Conservation (phyloP, 805 yeast genomes). For the Spathaspora sp. region DNA sequence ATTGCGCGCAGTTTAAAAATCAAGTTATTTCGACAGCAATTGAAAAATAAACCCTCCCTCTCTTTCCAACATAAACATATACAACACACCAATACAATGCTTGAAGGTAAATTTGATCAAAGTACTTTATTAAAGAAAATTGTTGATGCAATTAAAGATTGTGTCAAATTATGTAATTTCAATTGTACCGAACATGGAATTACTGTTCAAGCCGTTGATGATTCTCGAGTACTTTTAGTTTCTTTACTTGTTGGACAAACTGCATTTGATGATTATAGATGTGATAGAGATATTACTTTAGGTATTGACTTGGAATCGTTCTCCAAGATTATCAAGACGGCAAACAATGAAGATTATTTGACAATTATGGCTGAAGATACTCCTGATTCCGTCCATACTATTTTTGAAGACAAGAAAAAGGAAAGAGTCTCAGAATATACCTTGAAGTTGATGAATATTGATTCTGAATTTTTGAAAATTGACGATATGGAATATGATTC, state of each 20-base stretch:
- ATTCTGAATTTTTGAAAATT: constrained; percentile 87
- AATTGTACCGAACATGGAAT: constrained; percentile 95
- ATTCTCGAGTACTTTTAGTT: constrained; percentile 90
- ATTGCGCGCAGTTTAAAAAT: neutral
- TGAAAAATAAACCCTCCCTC: neutral
- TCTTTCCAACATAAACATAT: neutral
- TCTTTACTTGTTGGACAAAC: constrained; percentile 83
- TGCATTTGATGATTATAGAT: constrained; percentile 88
- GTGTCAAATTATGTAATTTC: constrained; percentile 93
- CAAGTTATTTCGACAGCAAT: neutral
- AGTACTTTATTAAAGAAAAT: constrained; percentile 88
- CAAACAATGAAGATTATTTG: constrained; percentile 82
- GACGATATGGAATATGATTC: constrained; percentile 93
- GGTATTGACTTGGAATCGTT: constrained; percentile 90
- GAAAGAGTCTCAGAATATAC: constrained; percentile 91
- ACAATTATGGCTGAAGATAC: constrained; percentile 87
- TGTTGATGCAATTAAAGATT: constrained; percentile 90
- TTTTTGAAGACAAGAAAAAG: constrained; percentile 87
- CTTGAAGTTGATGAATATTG: constrained; percentile 92
- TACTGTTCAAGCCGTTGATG: constrained; percentile 96
- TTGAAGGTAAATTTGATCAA: constrained; percentile 95
- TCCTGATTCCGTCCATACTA: constrained; percentile 73
- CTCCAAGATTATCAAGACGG: constrained; percentile 85
- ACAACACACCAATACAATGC: constrained; percentile 46
- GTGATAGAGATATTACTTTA: constrained; percentile 88